These are phyloP conservation scores for Agrocybe chaxingu DNA, from an alignment of 768 basidiomycete species.

Conservation along the genomic window DNA sequence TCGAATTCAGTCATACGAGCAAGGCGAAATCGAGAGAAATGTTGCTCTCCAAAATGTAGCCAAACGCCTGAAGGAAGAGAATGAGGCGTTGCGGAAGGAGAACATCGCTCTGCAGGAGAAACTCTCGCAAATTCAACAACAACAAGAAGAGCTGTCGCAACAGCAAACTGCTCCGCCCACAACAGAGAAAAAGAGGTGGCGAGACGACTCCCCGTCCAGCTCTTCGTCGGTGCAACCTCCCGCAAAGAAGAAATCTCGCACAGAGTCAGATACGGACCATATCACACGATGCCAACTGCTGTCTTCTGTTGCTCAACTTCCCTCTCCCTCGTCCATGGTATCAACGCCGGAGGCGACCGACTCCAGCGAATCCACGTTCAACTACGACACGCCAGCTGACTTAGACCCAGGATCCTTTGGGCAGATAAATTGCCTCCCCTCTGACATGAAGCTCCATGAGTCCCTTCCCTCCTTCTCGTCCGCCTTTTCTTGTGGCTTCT, in stretches of 20 bases:
- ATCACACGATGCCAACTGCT: conserved; percentile 20
- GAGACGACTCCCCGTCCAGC: conserved; percentile 44
- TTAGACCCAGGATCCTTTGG: conserved; percentile 19
- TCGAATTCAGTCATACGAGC: conserved; percentile 80
- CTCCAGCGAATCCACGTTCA: conserved; percentile 29
- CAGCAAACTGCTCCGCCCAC: conserved; percentile 15
- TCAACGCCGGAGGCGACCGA: conserved; percentile 48
- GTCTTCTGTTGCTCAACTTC: conserved; percentile 34
- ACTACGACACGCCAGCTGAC: conserved; percentile 30
- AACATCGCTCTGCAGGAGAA: conserved; percentile 58
- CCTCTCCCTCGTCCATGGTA: conserved; percentile 45
- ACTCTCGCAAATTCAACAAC: conserved; percentile 38
- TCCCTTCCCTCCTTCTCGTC: conserved; percentile 32
- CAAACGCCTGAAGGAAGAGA: conserved; percentile 85
- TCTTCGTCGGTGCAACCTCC: conserved; percentile 4
- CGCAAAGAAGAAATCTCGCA: conserved; percentile 23
- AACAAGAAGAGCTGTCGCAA: conserved; percentile 18
- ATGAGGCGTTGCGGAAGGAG: conserved; percentile 68
- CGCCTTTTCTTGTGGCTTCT: conserved; percentile 71
- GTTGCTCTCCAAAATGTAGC: conserved; percentile 81
- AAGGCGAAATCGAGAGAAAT: conserved; percentile 87
- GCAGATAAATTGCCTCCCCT: conserved; percentile 29
- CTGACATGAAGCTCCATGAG: conserved; percentile 22
- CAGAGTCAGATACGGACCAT: conserved; percentile 18
- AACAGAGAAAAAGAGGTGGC: conserved; percentile 54